phyloP scores from a whole-genome alignment of 129 eudicot species.

The Lactuca saligna region DNA sequence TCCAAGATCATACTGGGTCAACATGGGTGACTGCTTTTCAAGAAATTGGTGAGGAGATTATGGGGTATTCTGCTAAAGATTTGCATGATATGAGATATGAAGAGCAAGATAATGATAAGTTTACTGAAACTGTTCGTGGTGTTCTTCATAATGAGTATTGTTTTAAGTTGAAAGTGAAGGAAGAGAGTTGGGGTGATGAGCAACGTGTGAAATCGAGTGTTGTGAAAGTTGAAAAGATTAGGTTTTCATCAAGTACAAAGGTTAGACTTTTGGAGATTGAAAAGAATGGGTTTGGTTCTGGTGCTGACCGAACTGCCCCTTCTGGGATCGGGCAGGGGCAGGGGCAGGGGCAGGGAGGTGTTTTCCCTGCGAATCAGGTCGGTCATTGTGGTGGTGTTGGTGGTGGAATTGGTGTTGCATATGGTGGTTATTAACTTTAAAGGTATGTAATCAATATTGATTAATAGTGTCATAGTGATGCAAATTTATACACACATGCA shows the following conservation, averaged over 20 bases:
- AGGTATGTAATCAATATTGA: background rate
- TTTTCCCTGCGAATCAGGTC: background rate
- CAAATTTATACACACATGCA: too few species aligned
- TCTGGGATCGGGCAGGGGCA: background rate
- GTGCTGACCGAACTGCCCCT: background rate
- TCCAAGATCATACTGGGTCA: slow-evolving; percentile 71
- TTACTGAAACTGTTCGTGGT: slow-evolving; percentile 39
- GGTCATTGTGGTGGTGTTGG: background rate
- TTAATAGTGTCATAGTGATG: too few species aligned
- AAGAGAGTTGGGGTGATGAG: slow-evolving; percentile 62
- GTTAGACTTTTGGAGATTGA: background rate
- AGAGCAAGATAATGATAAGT: slow-evolving; percentile 52
- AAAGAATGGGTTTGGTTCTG: background rate
- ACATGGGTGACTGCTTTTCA: slow-evolving; percentile 73
- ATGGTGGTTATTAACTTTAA: background rate
- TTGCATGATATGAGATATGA: slow-evolving; percentile 49
- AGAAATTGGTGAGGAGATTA: slow-evolving; percentile 67
- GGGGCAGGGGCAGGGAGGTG: background rate
- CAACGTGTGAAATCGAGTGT: slow-evolving; percentile 68
- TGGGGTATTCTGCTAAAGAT: slow-evolving; percentile 60
- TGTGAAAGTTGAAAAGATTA: slow-evolving; percentile 11
- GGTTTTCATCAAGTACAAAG: slow-evolving; percentile 9
- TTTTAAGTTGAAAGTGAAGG: slow-evolving; percentile 78
- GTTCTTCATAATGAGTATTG: slow-evolving; percentile 40
- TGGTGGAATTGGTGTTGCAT: background rate